A percentile compares a stretch with the other conserved stretches of the same genome.
Conservation (phyloP, 2,329 filamentous ascomycete species). For the Dryadomyces quercivorus region DNA sequence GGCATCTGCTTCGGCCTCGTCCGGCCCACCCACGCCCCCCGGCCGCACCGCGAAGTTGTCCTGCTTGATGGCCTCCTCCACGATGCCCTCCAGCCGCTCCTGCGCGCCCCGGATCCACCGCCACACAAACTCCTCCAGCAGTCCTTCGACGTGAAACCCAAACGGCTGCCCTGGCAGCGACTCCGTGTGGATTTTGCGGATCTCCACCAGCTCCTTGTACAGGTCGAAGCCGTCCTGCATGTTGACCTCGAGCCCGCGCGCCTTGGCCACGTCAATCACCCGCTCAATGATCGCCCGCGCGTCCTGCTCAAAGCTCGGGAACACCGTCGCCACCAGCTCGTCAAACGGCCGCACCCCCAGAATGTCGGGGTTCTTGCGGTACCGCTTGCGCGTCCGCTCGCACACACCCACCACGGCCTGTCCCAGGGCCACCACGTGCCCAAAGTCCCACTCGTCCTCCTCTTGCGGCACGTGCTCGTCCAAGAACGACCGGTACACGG, state of each 20-base stretch:
- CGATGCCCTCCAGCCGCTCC: constrained; percentile 65
- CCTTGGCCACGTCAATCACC: constrained; percentile 62
- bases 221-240: constrained; percentile 90
- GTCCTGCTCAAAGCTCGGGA: constrained; percentile 85
- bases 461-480: constrained; percentile 68
- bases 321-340: constrained; percentile 69
- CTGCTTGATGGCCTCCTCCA: constrained; percentile 82
- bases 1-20: not conserved
- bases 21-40: constrained; percentile 41
- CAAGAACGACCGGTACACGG: constrained; percentile 70
- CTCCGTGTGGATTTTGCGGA: constrained; percentile 67
- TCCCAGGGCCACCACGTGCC: constrained; percentile 78
- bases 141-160: constrained; percentile 73
- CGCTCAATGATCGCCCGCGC: constrained; percentile 72
- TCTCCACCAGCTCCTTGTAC: constrained; percentile 77
- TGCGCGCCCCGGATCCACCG: constrained; percentile 82
- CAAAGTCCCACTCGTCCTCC: constrained; percentile 79
- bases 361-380: constrained; percentile 75
- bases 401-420: constrained; percentile 76
- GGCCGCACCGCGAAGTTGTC: constrained; percentile 72
- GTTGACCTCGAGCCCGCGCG: constrained; percentile 61
- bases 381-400: constrained; percentile 84
- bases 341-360: constrained; percentile 58
- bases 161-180: constrained; percentile 65
- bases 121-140: constrained; percentile 90